These are phyloP conservation scores for Colletotrichum abscissum DNA, from an alignment of 2,329 filamentous ascomycete species.

Conservation along the genomic window DNA sequence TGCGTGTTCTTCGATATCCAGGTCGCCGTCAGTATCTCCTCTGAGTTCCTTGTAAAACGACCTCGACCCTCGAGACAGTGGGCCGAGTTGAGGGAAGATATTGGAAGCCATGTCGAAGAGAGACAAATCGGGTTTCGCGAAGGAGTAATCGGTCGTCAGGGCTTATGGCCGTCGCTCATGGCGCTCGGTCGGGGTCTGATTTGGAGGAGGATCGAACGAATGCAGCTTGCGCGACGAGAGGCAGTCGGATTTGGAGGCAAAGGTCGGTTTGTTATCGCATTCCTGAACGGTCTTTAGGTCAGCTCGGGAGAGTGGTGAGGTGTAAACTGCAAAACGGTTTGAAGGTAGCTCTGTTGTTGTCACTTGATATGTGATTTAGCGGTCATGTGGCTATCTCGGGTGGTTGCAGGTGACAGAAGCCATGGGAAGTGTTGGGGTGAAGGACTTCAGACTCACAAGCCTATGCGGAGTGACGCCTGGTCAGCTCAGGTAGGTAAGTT, in stretches of 20 bases:
- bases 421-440: background rate
- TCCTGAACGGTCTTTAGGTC: background rate
- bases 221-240: background rate
- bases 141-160: background rate
- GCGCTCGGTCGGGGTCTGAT: slow-evolving; percentile 2
- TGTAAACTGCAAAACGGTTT: background rate
- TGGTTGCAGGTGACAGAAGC: slow-evolving; percentile 21
- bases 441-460: slow-evolving; percentile 1
- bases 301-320: background rate
- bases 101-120: slow-evolving; percentile 56
- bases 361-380: slow-evolving; percentile 4
- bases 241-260: background rate
- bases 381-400: slow-evolving; percentile 10
- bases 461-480: background rate
- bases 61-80: slow-evolving; percentile 46
- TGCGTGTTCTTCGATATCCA: slow-evolving; percentile 54
- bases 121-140: background rate
- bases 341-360: background rate
- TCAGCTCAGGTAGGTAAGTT: background rate
- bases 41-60: slow-evolving; percentile 64
- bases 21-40: slow-evolving; percentile 49
- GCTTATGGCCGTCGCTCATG: slow-evolving; percentile 9
- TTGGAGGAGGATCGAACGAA: background rate
- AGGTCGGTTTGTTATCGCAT: background rate
- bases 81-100: slow-evolving; percentile 57